Conservation (phyloP, 2,329 filamentous ascomycete species). For the Emericellopsis cladophorae region DNA sequence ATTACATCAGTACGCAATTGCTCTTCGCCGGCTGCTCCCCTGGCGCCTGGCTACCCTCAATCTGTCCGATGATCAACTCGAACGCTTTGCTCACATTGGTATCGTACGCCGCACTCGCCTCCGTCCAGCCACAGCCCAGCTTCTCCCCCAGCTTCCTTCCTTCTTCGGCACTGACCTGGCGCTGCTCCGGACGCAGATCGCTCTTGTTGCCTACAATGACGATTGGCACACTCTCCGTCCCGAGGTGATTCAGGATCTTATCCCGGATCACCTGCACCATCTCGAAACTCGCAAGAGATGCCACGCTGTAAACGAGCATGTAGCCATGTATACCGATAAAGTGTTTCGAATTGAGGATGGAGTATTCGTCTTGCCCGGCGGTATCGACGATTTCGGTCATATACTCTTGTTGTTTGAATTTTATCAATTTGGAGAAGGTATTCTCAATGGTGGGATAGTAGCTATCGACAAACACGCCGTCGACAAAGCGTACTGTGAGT, state of each 20-base stretch:
- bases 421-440: constrained; percentile 93
- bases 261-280: constrained; percentile 94
- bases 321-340: constrained; percentile 99
- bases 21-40: constrained; percentile 66
- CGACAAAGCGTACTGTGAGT: constrained; percentile 91
- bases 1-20: constrained; percentile 79
- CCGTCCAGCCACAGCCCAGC: constrained; percentile 86
- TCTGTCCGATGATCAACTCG: constrained; percentile 85
- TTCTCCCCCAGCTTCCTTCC: constrained; percentile 76
- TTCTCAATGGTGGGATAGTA: constrained; percentile 99
- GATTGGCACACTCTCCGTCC: constrained; percentile 82
- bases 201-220: constrained; percentile 96
- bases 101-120: constrained; percentile 87
- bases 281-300: constrained; percentile 86
- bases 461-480: constrained; percentile 95
- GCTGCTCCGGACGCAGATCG: constrained; percentile 83
- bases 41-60: constrained; percentile 89
- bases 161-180: constrained; percentile 78
- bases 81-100: constrained; percentile 90
- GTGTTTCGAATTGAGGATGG: constrained; percentile 94
- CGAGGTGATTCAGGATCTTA: constrained; percentile 93
- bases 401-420: constrained; percentile 85
- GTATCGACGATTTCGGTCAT: constrained; percentile 97
- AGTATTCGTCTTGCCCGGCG: constrained; percentile 97
- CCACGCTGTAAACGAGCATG: constrained; percentile 97